Conservation (phyloP, 1,284 basidiomycete species). For the Pyrrhoderma lamaoense region DNA sequence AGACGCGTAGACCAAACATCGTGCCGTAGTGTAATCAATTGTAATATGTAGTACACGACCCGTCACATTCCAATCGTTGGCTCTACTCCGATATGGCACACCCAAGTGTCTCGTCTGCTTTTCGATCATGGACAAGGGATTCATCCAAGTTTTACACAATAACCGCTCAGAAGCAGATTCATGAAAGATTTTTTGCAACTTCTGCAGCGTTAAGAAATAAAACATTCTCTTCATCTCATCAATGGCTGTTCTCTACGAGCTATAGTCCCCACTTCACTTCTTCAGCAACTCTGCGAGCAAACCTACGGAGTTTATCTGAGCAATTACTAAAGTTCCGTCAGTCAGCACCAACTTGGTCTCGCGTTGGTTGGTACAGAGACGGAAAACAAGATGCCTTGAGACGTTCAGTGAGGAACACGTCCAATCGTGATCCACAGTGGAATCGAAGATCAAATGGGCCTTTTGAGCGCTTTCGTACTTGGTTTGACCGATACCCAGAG, state of each 20-base stretch:
- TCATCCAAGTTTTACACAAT: no score
- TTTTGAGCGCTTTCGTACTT: slow-evolving; percentile 13
- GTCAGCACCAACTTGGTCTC: neutral
- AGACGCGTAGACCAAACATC: no score
- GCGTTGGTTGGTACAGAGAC: slow-evolving; percentile 8
- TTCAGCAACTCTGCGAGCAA: neutral
- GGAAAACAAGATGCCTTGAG: neutral
- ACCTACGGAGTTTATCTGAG: neutral
- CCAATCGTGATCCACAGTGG: neutral
- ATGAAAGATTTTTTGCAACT: no score
- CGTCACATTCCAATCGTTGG: no score
- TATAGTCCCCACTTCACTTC: neutral
- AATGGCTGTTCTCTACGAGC: neutral
- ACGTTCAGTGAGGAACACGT: neutral
- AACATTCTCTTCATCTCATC: no score
- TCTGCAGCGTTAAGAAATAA: no score
- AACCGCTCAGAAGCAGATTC: no score
- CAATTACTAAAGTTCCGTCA: slow-evolving; percentile 1
- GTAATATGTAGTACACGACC: no score
- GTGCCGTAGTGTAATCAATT: no score
- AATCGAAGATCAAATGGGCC: neutral
- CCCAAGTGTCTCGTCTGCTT: no score
- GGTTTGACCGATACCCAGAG: slow-evolving; percentile 34
- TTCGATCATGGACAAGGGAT: no score
- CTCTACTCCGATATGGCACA: no score